Percentiles rank a stretch among this genome's conserved stretches.
Evolutionary conservation across 441 rosid genomes (phyloP).

Genomic region (Gossypium davidsonii): DNA sequence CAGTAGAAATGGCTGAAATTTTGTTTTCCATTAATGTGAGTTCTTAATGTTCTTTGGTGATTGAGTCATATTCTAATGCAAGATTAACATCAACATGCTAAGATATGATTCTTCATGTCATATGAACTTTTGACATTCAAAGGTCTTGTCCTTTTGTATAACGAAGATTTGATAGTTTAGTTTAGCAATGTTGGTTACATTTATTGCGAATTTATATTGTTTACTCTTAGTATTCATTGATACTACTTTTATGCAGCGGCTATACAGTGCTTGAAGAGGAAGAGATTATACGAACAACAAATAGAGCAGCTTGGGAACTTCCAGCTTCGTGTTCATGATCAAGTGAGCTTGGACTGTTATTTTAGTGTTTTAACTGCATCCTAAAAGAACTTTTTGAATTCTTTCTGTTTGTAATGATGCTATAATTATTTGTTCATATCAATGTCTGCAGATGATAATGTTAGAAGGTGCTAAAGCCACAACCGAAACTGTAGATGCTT

Average conservation of each 20-base stretch:
- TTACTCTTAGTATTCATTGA: conserved; percentile 1
- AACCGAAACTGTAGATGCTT: conserved; percentile 89
- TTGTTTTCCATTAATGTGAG: background rate
- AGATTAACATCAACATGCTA: background rate
- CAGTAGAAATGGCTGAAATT: background rate
- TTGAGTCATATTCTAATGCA: background rate
- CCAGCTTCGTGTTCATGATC: conserved; percentile 92
- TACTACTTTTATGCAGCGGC: conserved; percentile 52
- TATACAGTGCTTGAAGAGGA: conserved; percentile 89
- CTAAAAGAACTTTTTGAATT: background rate
- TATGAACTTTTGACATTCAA: background rate
- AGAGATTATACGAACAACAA: conserved; percentile 85
- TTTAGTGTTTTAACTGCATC: background rate
- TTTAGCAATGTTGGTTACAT: background rate
- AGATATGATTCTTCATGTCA: background rate
- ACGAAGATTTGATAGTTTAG: conserved; percentile 10
- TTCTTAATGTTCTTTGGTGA: background rate
- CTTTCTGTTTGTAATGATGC: background rate
- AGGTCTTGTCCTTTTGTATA: background rate
- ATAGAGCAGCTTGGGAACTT: conserved; percentile 88
- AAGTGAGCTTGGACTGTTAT: conserved; percentile 35
- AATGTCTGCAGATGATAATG: conserved; percentile 69
- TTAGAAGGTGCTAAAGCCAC: conserved; percentile 97
- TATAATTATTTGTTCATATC: background rate
- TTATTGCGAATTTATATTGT: background rate